Percentiles rank a stretch among this genome's conserved stretches.
Evolutionary conservation across 495 filamentous ascomycete species (phyloP).

Genomic region (Gamarada debralockiae): DNA sequence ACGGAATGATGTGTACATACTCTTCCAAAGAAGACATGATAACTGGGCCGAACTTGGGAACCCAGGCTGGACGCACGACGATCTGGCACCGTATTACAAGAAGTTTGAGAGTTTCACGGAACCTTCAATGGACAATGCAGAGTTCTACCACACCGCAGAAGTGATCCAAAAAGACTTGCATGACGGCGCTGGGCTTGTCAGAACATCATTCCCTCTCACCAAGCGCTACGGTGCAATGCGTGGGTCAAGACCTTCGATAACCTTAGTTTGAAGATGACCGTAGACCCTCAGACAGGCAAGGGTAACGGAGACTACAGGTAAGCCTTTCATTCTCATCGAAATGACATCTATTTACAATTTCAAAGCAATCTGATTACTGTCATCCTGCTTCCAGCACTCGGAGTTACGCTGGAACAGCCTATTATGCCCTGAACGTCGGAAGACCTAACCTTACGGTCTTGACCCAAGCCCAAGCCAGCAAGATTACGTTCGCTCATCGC

Average conservation of each 20-base stretch:
- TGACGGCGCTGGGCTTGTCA: neutral
- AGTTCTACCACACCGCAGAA: constrained; percentile 1
- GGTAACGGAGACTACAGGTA: too few species aligned
- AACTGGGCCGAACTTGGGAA: constrained; percentile 2
- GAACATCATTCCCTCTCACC: neutral
- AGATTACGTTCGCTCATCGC: too few species aligned
- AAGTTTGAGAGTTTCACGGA: constrained; percentile 30
- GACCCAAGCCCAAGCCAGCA: too few species aligned
- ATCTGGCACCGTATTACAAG: constrained; percentile 29
- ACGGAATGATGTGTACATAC: constrained; percentile 44
- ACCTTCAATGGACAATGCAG: constrained; percentile 1
- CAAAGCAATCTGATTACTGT: too few species aligned
- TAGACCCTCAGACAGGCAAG: too few species aligned
- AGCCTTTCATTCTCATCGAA: too few species aligned
- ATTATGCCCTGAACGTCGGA: too few species aligned
- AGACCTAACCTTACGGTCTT: too few species aligned
- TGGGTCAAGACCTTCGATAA: constrained; percentile 5
- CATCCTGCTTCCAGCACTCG: too few species aligned
- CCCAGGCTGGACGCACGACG: constrained; percentile 34
- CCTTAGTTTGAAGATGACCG: neutral
- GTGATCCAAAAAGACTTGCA: neutral
- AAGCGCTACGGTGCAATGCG: neutral
- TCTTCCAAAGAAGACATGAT: constrained; percentile 20
- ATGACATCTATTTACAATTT: too few species aligned
- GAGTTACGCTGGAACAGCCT: too few species aligned